phyloP scores from a whole-genome alignment of 1,284 basidiomycete genomes.

The Rhodotorula sp. region DNA sequence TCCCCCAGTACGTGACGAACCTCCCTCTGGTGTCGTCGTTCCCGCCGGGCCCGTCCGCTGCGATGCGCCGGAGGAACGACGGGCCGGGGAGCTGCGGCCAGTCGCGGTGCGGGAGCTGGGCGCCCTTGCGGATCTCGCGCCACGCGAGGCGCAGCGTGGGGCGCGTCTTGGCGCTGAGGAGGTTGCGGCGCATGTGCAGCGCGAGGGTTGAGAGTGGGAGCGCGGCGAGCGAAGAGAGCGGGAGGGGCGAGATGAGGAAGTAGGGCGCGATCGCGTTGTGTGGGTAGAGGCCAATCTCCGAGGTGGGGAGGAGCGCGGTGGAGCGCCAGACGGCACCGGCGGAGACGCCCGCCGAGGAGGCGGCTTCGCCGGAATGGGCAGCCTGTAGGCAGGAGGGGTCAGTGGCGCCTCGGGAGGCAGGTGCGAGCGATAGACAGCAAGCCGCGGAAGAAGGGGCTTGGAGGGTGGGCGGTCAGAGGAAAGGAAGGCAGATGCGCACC shows the following conservation, averaged over 20 bases:
- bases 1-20: background rate
- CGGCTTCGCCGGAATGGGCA: background rate
- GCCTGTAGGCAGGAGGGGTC: background rate
- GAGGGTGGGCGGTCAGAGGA: too few species aligned
- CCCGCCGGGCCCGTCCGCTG: background rate
- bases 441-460: too few species aligned
- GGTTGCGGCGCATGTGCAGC: conserved; percentile 5
- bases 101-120: background rate
- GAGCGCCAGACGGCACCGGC: background rate
- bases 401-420: too few species aligned
- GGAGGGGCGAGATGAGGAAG: background rate
- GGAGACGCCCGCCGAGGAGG: background rate
- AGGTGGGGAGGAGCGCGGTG: background rate
- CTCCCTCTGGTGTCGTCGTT: background rate
- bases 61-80: background rate
- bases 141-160: background rate
- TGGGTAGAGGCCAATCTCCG: background rate
- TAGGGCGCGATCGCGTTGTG: conserved; percentile 8
- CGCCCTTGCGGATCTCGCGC: background rate
- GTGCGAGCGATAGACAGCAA: background rate
- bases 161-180: background rate
- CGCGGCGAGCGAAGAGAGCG: background rate
- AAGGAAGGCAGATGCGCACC: background rate
- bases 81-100: background rate
- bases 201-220: background rate